Conservation (phyloP, 176 grass and related monocot species). For the Melocanna baccifera region DNA sequence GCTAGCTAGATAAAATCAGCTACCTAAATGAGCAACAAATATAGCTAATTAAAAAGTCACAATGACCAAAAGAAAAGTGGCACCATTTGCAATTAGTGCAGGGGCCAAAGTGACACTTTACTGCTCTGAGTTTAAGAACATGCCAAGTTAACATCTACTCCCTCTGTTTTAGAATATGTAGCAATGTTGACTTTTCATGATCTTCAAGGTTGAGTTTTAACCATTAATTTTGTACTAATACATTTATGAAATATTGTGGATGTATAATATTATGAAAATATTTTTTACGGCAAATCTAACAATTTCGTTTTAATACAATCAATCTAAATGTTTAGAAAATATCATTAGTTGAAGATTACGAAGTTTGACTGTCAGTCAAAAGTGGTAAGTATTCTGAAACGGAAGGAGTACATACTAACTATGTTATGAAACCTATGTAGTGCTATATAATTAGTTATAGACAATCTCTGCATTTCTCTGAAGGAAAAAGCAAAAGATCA, state of each 20-base stretch:
- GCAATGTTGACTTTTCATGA: too few species aligned
- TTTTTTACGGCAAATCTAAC: too few species aligned
- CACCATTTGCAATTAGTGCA: neutral
- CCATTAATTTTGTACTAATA: too few species aligned
- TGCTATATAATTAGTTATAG: neutral
- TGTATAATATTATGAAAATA: too few species aligned
- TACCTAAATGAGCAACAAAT: neutral
- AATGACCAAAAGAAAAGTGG: neutral
- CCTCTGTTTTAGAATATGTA: too few species aligned
- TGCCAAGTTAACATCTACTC: neutral
- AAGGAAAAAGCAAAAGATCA: neutral
- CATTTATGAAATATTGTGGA: too few species aligned
- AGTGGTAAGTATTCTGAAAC: too few species aligned
- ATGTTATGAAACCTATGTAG: neutral
- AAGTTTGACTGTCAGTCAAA: too few species aligned
- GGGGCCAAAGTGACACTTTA: neutral
- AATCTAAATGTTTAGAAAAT: too few species aligned
- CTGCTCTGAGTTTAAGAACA: neutral
- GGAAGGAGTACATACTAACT: neutral
- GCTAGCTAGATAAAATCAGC: neutral
- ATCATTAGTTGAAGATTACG: too few species aligned
- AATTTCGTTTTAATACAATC: too few species aligned
- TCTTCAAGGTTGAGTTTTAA: too few species aligned
- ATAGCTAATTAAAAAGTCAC: neutral
- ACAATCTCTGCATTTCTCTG: neutral